Base-by-base conservation (phyloP, 1,284 basidiomycete species). In the Sanghuangporus baumii region DNA sequence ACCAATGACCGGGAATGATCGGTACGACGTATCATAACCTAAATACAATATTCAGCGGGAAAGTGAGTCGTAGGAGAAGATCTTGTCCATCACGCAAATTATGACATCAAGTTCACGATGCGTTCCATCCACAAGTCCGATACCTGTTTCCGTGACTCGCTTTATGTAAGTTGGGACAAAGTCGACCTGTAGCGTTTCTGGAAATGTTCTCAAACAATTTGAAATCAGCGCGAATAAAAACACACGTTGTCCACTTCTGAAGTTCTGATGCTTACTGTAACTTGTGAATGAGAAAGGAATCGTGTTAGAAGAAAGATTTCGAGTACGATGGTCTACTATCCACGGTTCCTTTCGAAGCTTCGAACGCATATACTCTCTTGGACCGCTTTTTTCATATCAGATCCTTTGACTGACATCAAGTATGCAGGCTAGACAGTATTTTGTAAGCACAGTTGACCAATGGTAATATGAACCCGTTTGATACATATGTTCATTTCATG, bases 171-270 rank as follows among this genome's bases (percentile, higher is more conserved):
- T 72, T 1, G 81, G 72, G 34, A 84, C 71, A 65, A 88, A 86
- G 59, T 84, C 79, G 48, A 84, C 81, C 83, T 85, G 57, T 57
- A 60, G 7, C 1, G 48, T 18, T 16, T 26, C 6, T 34, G 46
- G 14, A 2, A 55, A 31, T 31, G 20, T 31, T 36, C 14, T 18
- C 14, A 11, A 3, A 2, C 11, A 52, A 16, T 23, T 18, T 1
- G n/a, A 23, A 52, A 52, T 18, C 14, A 34, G 26, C 3, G 50
- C 3, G 26, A 31, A 31, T 31, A 31, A 3, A 31, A 7, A 68
- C 74, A 52, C 59, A 85, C 85, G 67, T 87, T 87, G 58, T 83
- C 80, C 69, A 80, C 75, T 64, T 80, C n/a, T n/a, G n/a, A n/a
- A n/a, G n/a, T n/a, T n/a, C n/a, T n/a, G n/a, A n/a, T n/a, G n/a